Conservation (phyloP, 2,329 filamentous ascomycete genomes). For the Calonectria multiphialidica region DNA sequence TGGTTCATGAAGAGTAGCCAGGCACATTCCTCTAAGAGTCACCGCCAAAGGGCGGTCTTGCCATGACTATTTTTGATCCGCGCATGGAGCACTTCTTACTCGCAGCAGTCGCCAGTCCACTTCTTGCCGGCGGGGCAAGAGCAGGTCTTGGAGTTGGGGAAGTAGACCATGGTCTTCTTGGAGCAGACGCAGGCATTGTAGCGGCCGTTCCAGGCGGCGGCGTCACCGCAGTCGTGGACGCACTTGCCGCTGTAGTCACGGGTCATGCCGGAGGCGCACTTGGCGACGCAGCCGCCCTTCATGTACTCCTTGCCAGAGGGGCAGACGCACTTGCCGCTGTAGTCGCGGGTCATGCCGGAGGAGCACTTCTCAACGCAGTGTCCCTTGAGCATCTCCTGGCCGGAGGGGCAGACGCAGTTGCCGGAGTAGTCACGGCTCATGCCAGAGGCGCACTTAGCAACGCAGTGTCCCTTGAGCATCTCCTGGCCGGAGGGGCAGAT, state of each 20-base stretch:
- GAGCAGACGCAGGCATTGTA: not conserved
- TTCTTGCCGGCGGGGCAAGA: not conserved
- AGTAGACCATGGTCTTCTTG: not conserved
- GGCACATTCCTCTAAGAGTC: not conserved
- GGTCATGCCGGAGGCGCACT: not conserved
- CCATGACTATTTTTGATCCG: not conserved
- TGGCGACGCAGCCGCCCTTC: not conserved
- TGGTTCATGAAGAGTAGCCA: not conserved
- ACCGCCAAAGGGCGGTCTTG: not conserved
- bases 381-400: not conserved
- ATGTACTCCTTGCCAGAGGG: not conserved
- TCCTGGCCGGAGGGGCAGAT: not conserved
- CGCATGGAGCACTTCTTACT: not conserved
- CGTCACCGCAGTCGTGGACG: not conserved
- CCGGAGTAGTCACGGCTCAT: not conserved
- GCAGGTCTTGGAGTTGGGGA: not conserved
- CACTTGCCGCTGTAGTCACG: not conserved
- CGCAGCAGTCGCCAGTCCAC: not conserved
- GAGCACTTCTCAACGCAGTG: not conserved
- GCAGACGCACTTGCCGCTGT: not conserved
- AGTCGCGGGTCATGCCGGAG: not conserved
- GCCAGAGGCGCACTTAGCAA: not conserved
- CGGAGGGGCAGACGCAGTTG: not conserved
- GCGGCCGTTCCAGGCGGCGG: not conserved
- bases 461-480: not conserved